Base-by-base conservation (phyloP, 2,329 filamentous ascomycete species). In the Pseudogymnoascus sp. region DNA sequence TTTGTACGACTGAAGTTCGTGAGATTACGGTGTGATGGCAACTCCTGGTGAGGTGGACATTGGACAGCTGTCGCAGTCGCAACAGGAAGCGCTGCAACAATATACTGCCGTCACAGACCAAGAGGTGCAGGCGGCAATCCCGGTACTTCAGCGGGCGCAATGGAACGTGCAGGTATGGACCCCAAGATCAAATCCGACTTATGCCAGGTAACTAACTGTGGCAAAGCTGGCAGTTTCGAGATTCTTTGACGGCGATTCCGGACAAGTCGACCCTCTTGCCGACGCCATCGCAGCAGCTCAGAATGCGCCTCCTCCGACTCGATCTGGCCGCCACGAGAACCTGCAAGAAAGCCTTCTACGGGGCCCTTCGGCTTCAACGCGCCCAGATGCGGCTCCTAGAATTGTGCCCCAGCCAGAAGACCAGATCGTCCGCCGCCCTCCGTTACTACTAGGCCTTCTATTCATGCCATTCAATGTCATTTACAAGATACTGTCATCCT, bases 41-140 rank as follows among this genome's bases (percentile, higher is more conserved):
- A 73, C 73, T 66, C 76, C 76, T 64, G 67, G 71, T 42, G 81
- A 80, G 63, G 70, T 82, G 64, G 86, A 90, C 74, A 80, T 89
- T 70, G 82, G 82, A 70, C 82, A 87, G 75, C 87, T 97, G 72
- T 89, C 88, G 60, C 78, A 87, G 66, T 83, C 83, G 68, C 92
- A 97, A 78, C 91, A 91, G 75, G 84, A 88, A 61, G 89, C 91
- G 56, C 84, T 99, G 25, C 87, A 96, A 70, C 93, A 96, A 72
- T 96, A 92, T 75, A 91, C 87, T 14, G 84, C 89, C 61, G 89
- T 99, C 60, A 97, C 94, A 25, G 86, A 92, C 69, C 92, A 97
- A 75, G 87, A 91, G 21, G 75, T 85, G 50, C 81, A 85, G 47
- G 86, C 90, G 64, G 92, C 94, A 1, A 80, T 96, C 59, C 85